These are phyloP conservation scores for Silene uniflora DNA, from an alignment of 148 eudicot species.

Conservation along the genomic window DNA sequence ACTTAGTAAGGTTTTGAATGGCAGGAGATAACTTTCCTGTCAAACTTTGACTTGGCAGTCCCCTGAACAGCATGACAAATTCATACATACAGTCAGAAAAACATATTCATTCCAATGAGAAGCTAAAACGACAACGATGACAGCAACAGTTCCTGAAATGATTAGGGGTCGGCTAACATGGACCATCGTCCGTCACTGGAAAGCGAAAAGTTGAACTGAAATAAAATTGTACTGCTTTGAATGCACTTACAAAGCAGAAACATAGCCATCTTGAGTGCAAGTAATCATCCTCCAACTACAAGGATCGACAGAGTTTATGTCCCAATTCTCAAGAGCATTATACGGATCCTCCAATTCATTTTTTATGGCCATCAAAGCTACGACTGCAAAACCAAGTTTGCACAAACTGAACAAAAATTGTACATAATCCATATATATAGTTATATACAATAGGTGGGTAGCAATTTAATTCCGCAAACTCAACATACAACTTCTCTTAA, in stretches of 20 bases:
- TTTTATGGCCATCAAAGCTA: conserved; percentile 72
- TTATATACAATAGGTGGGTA: too few relatives aligned
- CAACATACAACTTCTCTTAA: background rate
- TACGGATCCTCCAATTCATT: conserved; percentile 56
- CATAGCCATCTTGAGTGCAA: conserved; percentile 60
- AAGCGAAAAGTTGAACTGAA: background rate
- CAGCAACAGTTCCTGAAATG: background rate
- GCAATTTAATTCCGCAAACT: background rate
- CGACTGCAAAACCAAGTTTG: conserved; percentile 47
- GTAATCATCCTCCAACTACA: conserved; percentile 94
- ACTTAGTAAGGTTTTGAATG: conserved; percentile 69
- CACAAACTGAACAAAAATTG: background rate
- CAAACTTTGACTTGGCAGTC: conserved; percentile 73
- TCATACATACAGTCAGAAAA: conserved; percentile 3
- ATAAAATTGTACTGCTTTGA: background rate
- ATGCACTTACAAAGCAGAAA: conserved; percentile 64
- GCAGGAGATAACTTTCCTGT: conserved; percentile 75
- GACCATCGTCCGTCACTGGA: background rate
- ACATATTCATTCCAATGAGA: background rate
- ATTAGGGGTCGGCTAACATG: background rate
- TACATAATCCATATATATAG: background rate
- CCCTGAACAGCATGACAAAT: conserved; percentile 42
- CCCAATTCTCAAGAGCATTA: conserved; percentile 78
- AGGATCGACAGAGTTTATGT: conserved; percentile 75
- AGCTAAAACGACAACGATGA: background rate